Evolutionary conservation across 2,329 filamentous ascomycete species (phyloP).

Genomic region (Gnomoniopsis sp.): DNA sequence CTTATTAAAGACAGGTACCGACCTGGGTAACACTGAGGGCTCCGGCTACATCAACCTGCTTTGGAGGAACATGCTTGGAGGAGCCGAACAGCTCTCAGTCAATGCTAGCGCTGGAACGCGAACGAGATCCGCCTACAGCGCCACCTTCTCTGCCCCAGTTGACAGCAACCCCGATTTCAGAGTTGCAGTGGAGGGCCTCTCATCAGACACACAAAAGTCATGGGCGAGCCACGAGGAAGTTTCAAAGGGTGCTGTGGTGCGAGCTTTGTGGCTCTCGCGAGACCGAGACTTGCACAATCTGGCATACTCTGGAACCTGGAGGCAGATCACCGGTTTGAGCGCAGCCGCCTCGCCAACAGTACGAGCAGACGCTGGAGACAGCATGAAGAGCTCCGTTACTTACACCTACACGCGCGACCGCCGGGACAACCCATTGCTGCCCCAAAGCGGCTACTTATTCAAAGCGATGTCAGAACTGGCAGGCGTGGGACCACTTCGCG

Average conservation of each 20-base stretch:
- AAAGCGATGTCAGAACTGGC: constrained; percentile 81
- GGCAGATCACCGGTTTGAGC: constrained; percentile 79
- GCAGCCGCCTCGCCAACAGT: constrained; percentile 76
- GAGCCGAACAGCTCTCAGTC: constrained; percentile 82
- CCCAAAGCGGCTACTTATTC: constrained; percentile 75
- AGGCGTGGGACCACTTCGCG: constrained; percentile 76
- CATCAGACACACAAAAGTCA: constrained; percentile 80
- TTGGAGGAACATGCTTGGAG: constrained; percentile 90
- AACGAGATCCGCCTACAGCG: constrained; percentile 87
- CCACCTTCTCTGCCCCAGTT: constrained; percentile 78
- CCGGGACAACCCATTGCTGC: constrained; percentile 81
- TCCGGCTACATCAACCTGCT: constrained; percentile 86
- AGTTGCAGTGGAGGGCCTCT: constrained; percentile 74
- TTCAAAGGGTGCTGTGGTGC: constrained; percentile 71
- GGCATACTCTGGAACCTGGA: constrained; percentile 78
- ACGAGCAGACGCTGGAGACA: constrained; percentile 82
- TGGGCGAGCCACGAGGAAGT: constrained; percentile 95
- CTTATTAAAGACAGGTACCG: constrained; percentile 89
- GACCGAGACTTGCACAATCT: constrained; percentile 71
- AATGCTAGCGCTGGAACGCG: constrained; percentile 87
- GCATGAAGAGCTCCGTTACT: constrained; percentile 80
- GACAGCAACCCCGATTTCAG: constrained; percentile 79
- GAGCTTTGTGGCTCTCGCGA: constrained; percentile 69
- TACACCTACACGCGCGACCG: constrained; percentile 79
- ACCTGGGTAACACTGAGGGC: constrained; percentile 89